Evolutionary conservation across 1,284 basidiomycete genomes (phyloP), one percentile per base, ranked within the genome.

Genomic region (Naganishia sp.): DNA sequence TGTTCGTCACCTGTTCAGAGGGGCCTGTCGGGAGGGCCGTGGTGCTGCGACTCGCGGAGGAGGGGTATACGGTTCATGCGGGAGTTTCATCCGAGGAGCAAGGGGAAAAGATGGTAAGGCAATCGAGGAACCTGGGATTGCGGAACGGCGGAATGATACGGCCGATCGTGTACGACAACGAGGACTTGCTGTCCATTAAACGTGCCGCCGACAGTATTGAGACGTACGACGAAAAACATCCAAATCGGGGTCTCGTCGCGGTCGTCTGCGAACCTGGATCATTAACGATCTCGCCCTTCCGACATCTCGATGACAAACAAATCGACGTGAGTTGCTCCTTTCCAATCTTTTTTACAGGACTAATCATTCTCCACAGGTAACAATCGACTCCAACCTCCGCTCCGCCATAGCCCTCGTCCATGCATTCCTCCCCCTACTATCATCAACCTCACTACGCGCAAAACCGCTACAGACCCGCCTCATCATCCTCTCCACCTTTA

Each of bases 401-500:
- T 18, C 56, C 2, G n/a, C 49, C n/a, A 49, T 58, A 6, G 49
- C 28, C 31, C 7, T 58, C 45, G 32, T 31, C 18, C 56, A 45
- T 28, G 43, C 45, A 2, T 58, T 58, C 18, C 56, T 58, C 2
- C 45, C 56, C 28, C 45, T 49, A 23, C 46, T 58, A 1, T 28
- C 35, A 6, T n/a, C 21, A 0, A 11, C 45, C 2, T 32, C 31
- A 18, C n/a, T 17, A 4, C 35, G 7, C 7, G 7, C 4, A 13
- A 39, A 39, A 39, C 3, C 35, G 35, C 35, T 39, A 1, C 45
- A 58, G 49, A 47, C 18, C 5, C 56, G 56, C 17, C 46, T 58
- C 17, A 46, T 58, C 28, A 15, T 35, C 56, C 56, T 58, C 32
- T 47, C 56, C 46, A 47, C 56, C 45, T n/a, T 18, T 17, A 39